phyloP scores from a whole-genome alignment of 2,329 filamentous ascomycete genomes.

The Paecilomyces niveus region DNA sequence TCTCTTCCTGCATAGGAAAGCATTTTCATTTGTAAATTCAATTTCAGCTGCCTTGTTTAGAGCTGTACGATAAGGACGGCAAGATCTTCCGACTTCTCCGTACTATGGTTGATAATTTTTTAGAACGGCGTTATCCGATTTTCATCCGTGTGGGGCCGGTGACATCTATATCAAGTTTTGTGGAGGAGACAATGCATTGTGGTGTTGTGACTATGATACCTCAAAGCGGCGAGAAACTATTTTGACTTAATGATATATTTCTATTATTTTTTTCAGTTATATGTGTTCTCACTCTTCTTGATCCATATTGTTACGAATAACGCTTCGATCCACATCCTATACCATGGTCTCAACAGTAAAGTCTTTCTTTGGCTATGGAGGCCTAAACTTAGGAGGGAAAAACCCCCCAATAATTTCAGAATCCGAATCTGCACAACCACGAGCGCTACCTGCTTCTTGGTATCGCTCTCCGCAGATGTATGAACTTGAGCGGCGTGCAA shows the following conservation, averaged over 20 bases:
- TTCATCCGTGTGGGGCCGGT: background rate
- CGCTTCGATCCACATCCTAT: background rate
- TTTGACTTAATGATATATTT: background rate
- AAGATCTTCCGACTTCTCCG: background rate
- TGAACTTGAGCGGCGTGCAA: slow-evolving; percentile 47
- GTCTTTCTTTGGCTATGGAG: background rate
- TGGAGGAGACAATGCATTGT: background rate
- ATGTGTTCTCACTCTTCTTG: background rate
- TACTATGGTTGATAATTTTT: background rate
- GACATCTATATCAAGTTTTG: background rate
- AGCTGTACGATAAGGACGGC: background rate
- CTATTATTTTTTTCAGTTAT: background rate
- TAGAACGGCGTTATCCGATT: background rate
- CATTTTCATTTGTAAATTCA: background rate
- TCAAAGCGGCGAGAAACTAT: background rate
- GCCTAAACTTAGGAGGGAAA: background rate
- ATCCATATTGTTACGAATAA: background rate
- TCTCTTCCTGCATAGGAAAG: background rate
- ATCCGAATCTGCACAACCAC: background rate
- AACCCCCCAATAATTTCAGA: background rate
- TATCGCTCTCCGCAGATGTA: slow-evolving; percentile 35
- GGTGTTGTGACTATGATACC: background rate
- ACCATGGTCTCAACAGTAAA: background rate
- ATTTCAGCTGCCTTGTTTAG: background rate
- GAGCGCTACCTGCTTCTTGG: slow-evolving; percentile 43